These are phyloP conservation scores for Phytophthora cactorum DNA, from an alignment of 352 stramenopile genomes.

Conservation along the genomic window DNA sequence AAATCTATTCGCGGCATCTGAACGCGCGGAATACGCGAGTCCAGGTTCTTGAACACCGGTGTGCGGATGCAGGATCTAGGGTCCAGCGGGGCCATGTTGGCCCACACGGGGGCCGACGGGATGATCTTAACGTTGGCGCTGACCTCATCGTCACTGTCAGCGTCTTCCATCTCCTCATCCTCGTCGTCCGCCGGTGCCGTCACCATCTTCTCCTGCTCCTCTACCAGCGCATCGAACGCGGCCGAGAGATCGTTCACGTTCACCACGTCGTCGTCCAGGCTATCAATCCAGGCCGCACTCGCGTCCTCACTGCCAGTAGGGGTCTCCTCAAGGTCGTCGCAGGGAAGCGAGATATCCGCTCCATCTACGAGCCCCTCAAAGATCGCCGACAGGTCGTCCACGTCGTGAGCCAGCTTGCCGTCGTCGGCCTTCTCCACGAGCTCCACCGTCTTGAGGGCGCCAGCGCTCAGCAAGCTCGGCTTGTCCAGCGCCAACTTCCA, in stretches of 20 bases:
- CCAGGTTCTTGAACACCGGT: slow-evolving; percentile 77
- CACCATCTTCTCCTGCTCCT: slow-evolving; percentile 45
- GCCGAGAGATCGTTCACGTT: slow-evolving; percentile 79
- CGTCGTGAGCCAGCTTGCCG: slow-evolving; percentile 74
- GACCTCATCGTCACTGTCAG: slow-evolving; percentile 38
- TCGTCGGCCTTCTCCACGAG: slow-evolving; percentile 77
- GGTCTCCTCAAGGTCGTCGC: slow-evolving; percentile 47
- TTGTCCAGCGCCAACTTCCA: slow-evolving; percentile 55
- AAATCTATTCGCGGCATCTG: slow-evolving; percentile 78
- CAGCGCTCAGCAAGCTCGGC: slow-evolving; percentile 28
- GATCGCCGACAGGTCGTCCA: slow-evolving; percentile 77
- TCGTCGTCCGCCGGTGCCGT: slow-evolving; percentile 32
- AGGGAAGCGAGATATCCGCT: slow-evolving; percentile 65
- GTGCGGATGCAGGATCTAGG: slow-evolving; percentile 81
- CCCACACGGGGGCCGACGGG: slow-evolving; percentile 58
- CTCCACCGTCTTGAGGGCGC: slow-evolving; percentile 30
- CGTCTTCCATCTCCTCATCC: slow-evolving; percentile 50
- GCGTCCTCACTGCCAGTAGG: slow-evolving; percentile 20
- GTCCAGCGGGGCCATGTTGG: slow-evolving; percentile 65
- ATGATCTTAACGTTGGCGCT: slow-evolving; percentile 47
- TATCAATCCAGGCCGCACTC: slow-evolving; percentile 62
- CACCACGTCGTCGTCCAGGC: slow-evolving; percentile 67
- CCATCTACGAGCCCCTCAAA: slow-evolving; percentile 76
- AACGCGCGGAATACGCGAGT: slow-evolving; percentile 76
- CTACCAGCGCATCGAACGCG: slow-evolving; percentile 67